Conservation (phyloP, 176 grass and related monocot genomes). For the Raddia guianensis region DNA sequence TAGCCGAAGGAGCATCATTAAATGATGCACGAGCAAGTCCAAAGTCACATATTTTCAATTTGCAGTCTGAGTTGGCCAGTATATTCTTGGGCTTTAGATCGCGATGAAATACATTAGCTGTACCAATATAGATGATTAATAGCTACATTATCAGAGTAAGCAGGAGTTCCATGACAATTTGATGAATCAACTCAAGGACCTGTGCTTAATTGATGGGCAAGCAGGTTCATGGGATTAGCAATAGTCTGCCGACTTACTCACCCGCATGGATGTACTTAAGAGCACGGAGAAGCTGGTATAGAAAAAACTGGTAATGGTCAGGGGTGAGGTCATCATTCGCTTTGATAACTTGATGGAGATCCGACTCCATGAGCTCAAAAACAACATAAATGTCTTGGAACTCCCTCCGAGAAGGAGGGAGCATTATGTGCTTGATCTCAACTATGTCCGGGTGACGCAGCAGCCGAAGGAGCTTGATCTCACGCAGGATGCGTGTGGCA, state of each 20-base stretch:
- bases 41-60: conserved; percentile 95
- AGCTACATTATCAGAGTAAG: conserved; percentile 31
- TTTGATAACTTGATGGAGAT: conserved; percentile 94
- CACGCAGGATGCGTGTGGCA: conserved; percentile 79
- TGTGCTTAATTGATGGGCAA: background rate
- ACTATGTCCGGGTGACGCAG: conserved; percentile 89
- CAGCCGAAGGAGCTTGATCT: conserved; percentile 87
- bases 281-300: conserved; percentile 90
- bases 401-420: conserved; percentile 87
- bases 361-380: conserved; percentile 92
- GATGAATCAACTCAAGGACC: background rate
- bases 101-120: conserved; percentile 98
- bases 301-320: conserved; percentile 87
- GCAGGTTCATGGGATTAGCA: conserved; percentile 17
- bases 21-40: conserved; percentile 95
- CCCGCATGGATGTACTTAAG: conserved; percentile 95
- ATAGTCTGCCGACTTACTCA: conserved; percentile 42
- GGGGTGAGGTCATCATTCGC: conserved; percentile 91
- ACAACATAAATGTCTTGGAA: conserved; percentile 91
- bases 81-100: conserved; percentile 97
- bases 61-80: conserved; percentile 92
- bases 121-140: conserved; percentile 38
- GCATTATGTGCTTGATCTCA: conserved; percentile 97
- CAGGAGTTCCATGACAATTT: conserved; percentile 4
- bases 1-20: conserved; percentile 95